A percentile compares a stretch with the other conserved stretches of the same genome.
Conservation (phyloP, 345 rosid species). For the Eutrema japonicum region DNA sequence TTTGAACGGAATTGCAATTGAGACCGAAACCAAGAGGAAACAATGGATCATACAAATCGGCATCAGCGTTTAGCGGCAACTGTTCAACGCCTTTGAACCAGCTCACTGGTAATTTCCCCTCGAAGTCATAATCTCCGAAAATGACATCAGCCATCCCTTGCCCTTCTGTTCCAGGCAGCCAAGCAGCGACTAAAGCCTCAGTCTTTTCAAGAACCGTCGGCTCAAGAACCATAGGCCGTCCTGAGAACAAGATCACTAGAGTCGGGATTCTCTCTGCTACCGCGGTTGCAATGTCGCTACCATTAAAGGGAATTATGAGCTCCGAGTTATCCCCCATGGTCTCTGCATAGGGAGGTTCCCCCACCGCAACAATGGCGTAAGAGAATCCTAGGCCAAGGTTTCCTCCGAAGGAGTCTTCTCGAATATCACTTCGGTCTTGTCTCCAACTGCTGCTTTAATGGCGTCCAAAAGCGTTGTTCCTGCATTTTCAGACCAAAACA, state of each 20-base stretch:
- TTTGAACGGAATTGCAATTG: not conserved
- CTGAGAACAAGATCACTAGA: constrained; percentile 59
- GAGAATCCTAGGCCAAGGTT: constrained; percentile 56
- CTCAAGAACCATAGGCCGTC: constrained; percentile 74
- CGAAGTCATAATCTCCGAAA: constrained; percentile 67
- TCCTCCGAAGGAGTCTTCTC: constrained; percentile 63
- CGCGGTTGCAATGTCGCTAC: constrained; percentile 52
- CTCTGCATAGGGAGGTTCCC: constrained; percentile 83
- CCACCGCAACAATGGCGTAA: constrained; percentile 76
- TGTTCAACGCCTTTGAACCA: constrained; percentile 60
- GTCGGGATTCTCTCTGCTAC: constrained; percentile 69
- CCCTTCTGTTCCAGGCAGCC: constrained; percentile 90
- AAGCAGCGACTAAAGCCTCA: constrained; percentile 75
- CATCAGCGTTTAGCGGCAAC: constrained; percentile 38
- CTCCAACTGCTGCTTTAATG: constrained; percentile 60
- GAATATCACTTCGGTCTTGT: constrained; percentile 61
- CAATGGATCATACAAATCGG: constrained; percentile 55
- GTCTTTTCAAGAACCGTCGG: constrained; percentile 55
- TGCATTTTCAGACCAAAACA: constrained; percentile 28
- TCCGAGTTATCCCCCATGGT: constrained; percentile 56
- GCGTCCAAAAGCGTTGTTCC: constrained; percentile 87
- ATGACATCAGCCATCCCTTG: constrained; percentile 68
- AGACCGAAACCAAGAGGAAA: constrained; percentile 68
- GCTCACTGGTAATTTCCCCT: constrained; percentile 68
- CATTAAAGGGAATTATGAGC: constrained; percentile 64